Base-by-base conservation (phyloP, 108 stramenopile species). In the Asterionellopsis glacialis region DNA sequence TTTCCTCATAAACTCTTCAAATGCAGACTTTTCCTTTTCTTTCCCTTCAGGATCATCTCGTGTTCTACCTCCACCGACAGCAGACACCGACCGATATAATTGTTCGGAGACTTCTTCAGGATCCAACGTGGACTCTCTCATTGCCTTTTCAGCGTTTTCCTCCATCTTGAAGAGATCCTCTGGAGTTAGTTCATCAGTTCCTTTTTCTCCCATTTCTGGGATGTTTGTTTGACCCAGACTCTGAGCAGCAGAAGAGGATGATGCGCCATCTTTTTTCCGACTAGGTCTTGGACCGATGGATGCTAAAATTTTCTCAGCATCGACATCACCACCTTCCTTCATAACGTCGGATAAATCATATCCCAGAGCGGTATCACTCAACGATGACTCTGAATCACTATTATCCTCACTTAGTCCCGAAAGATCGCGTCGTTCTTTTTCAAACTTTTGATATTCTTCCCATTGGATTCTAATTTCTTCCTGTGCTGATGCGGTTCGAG, bases 401-500 rank as follows among this genome's bases (percentile, higher is more conserved):
- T 59, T 53, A 4, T 43, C 69, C 7, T 33, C 33, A 24, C 58
- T 54, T 13, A 74, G 48, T 18, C 74, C 81, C 10, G 73, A 77
- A 56, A 43, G 54, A 39, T 69, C 67, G 33, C 73, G 55, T 54
- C 44, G 61, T 52, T 41, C 67, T 56, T 75, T 74, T 66, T 80
- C 82, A 42, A 61, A 68, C 51, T 33, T 55, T 60, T 61, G 77
- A 66, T 66, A 89, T 42, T 61, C 84, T 60, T 86, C 80, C 74
- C 75, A 75, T 25, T 82, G 70, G 15, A 60, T 59, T n/a, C 77
- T 62, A 33, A 89, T 69, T 47, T 63, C 54, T n/a, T 79, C 82
- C 58, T 82, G 75, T 57, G 83, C 82, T 42, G 78, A 84, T 26
- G 69, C 76, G 19, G 80, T 82, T 18, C 56, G 56, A 1, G 77